Percentiles rank a stretch among this genome's conserved stretches.
Evolutionary conservation across 306 rosid genomes (phyloP).

Genomic region (Corylus avellana): DNA sequence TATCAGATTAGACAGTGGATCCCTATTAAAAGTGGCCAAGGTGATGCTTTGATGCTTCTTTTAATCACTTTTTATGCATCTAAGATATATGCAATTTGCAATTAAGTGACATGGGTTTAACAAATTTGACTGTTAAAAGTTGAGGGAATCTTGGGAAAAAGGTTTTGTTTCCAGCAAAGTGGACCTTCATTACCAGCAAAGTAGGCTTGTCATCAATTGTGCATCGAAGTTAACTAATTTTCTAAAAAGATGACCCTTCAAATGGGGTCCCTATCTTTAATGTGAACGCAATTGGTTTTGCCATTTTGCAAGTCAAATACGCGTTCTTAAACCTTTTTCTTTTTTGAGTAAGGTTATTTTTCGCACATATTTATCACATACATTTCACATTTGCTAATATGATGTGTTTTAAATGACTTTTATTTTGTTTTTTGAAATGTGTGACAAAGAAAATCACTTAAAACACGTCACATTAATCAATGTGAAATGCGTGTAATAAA

Average conservation of each 20-base stretch:
- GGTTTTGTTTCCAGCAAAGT: conserved; percentile 1
- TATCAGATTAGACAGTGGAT: background rate
- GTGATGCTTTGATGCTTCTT: background rate
- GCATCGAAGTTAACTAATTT: background rate
- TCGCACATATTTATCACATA: too few relatives aligned
- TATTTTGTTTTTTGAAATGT: too few relatives aligned
- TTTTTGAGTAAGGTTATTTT: too few relatives aligned
- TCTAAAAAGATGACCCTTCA: background rate
- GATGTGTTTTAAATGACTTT: too few relatives aligned
- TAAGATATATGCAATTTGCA: background rate
- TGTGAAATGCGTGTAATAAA: too few relatives aligned
- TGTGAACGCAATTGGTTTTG: too few relatives aligned
- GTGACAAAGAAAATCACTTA: too few relatives aligned
- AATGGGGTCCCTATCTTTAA: background rate
- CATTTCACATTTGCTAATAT: too few relatives aligned
- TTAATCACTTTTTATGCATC: background rate
- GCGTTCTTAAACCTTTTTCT: too few relatives aligned
- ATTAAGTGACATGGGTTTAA: background rate
- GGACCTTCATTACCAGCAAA: background rate
- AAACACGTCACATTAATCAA: too few relatives aligned
- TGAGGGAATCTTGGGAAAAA: conserved; percentile 6
- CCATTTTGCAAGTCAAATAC: too few relatives aligned
- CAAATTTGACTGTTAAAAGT: conserved; percentile 28
- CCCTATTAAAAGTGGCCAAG: background rate
- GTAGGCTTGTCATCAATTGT: conserved; percentile 7